phyloP scores from a whole-genome alignment of 2,329 filamentous ascomycete genomes.

The Chaetomiaceae sp. region DNA sequence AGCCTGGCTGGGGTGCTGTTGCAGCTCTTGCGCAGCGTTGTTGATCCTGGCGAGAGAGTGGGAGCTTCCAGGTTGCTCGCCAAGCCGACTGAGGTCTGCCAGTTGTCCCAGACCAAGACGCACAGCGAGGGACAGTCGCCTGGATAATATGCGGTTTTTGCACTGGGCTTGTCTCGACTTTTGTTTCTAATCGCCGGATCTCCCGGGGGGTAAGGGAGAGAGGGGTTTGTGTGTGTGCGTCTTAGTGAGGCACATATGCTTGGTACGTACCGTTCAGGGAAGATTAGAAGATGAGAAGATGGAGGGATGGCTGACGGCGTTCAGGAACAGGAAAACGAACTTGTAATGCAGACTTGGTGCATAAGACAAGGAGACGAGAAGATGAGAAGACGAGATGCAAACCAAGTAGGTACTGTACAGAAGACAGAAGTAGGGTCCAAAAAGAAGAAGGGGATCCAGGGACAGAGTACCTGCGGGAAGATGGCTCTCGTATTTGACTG shows the following conservation, averaged over 20 bases:
- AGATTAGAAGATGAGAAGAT: neutral
- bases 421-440: neutral
- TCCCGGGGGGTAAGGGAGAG: neutral
- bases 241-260: no score
- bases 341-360: neutral
- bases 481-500: constrained; percentile 19
- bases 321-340: neutral
- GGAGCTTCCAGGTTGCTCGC: no score
- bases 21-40: no score
- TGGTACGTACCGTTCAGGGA: constrained; percentile 12
- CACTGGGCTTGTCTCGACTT: constrained; percentile 1
- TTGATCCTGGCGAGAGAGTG: no score
- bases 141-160: neutral
- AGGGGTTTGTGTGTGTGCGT: neutral
- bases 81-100: no score
- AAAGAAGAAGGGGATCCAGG: neutral
- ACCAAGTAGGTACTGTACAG: no score
- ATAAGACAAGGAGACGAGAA: no score
- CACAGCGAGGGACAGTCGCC: no score
- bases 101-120: no score
- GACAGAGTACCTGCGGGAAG: neutral
- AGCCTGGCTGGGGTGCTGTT: no score
- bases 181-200: constrained; percentile 8
- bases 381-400: no score
- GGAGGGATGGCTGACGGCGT: neutral